Evolutionary conservation across 495 filamentous ascomycete species (phyloP).

Genomic region (Daldinia childiae): DNA sequence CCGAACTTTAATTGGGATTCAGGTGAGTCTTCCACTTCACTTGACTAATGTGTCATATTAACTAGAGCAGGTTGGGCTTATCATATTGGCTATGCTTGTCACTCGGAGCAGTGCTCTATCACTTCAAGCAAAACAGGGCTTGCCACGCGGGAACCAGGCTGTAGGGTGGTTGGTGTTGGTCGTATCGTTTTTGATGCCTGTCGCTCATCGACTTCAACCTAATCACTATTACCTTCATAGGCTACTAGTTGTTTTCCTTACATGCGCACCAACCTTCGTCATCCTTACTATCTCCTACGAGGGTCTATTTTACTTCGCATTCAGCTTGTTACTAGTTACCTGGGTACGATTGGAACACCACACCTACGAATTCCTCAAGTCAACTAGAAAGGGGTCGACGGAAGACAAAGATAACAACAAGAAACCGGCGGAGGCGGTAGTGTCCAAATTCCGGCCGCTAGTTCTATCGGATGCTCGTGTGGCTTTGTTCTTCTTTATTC

Average conservation of each 20-base stretch:
- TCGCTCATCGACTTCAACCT: slow-evolving; percentile 80
- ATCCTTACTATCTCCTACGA: slow-evolving; percentile 98
- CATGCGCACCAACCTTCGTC: slow-evolving; percentile 93
- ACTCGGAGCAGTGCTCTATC: slow-evolving; percentile 84
- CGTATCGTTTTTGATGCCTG: slow-evolving; percentile 79
- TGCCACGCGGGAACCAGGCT: slow-evolving; percentile 89
- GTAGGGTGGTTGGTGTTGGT: slow-evolving; percentile 90
- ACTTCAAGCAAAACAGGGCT: slow-evolving; percentile 83
- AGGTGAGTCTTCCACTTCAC: slow-evolving; percentile 41
- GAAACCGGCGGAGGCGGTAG: slow-evolving; percentile 25
- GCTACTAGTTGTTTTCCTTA: slow-evolving; percentile 88
- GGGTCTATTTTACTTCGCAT: slow-evolving; percentile 93
- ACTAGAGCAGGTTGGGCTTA: slow-evolving; percentile 72
- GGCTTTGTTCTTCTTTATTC: slow-evolving; percentile 91
- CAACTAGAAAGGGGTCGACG: slow-evolving; percentile 41
- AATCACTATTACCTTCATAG: slow-evolving; percentile 92
- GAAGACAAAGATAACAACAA: slow-evolving; percentile 35
- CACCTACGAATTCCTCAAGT: slow-evolving; percentile 65
- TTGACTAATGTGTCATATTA: slow-evolving; percentile 24
- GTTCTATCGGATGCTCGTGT: slow-evolving; percentile 84
- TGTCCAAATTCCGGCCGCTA: slow-evolving; percentile 71
- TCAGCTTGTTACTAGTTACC: slow-evolving; percentile 81
- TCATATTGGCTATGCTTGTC: slow-evolving; percentile 82
- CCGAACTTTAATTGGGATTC: slow-evolving; percentile 57
- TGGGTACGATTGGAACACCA: slow-evolving; percentile 93